A percentile compares a stretch with the other conserved stretches of the same genome.
Conservation (phyloP, 768 basidiomycete genomes). For the Botryobasidium botryosum region DNA sequence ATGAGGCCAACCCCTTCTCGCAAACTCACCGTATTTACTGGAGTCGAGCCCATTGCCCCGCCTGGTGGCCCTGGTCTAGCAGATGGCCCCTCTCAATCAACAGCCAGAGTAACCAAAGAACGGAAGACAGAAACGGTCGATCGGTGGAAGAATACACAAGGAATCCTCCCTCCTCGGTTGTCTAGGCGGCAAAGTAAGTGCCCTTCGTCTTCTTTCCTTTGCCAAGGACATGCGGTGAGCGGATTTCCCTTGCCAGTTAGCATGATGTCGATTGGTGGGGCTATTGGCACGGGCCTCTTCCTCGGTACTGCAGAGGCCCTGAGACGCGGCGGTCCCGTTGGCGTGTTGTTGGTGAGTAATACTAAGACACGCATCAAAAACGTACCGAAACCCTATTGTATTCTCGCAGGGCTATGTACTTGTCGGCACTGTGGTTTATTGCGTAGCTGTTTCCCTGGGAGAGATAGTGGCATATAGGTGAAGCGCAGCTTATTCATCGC, state of each 20-base stretch:
- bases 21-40: no score
- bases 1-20: no score
- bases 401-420: conserved; percentile 13
- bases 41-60: no score
- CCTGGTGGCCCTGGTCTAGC: no score
- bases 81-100: no score
- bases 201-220: not conserved
- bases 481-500: no score
- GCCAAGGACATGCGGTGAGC: not conserved
- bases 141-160: no score
- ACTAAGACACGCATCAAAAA: no score
- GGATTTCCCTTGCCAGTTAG: not conserved
- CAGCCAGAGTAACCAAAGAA: no score
- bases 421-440: conserved; percentile 11
- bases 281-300: conserved; percentile 11
- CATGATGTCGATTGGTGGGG: conserved; percentile 4
- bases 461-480: conserved; percentile 13
- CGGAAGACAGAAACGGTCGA: no score
- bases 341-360: conserved; percentile 12
- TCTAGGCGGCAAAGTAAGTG: not conserved
- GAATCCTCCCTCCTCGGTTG: not conserved
- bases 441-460: conserved; percentile 13
- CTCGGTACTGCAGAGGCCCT: conserved; percentile 9
- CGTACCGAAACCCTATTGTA: no score
- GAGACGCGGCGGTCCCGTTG: conserved; percentile 12